Evolutionary conservation across 2,329 filamentous ascomycete genomes (phyloP).

Genomic region (Colletotrichum tanaceti): DNA sequence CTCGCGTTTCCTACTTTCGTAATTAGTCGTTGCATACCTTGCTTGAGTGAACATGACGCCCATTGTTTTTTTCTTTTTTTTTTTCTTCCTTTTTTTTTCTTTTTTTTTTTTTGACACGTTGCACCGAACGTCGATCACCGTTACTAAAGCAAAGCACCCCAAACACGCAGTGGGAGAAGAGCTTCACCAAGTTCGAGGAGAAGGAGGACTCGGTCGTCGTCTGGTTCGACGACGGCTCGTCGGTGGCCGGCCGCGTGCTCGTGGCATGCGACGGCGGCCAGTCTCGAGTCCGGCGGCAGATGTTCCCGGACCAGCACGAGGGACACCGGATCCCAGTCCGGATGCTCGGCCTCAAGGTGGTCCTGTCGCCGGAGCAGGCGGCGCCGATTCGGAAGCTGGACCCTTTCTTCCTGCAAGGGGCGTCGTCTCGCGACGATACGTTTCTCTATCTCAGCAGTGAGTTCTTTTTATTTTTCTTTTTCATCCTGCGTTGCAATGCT

Average conservation of each 20-base stretch:
- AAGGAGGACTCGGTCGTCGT: conserved; percentile 51
- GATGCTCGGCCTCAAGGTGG: conserved; percentile 59
- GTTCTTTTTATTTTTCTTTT: conserved; percentile 35
- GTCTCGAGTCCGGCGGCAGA: conserved; percentile 54
- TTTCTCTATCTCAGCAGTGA: conserved; percentile 65
- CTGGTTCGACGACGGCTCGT: conserved; percentile 60
- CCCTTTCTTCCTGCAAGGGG: conserved; percentile 66
- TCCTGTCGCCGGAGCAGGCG: conserved; percentile 55
- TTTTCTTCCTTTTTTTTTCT: too few relatives aligned
- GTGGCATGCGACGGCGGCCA: conserved; percentile 64
- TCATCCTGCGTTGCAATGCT: background rate
- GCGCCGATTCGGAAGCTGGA: conserved; percentile 59
- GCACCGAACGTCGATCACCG: background rate
- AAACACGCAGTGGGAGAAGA: conserved; percentile 54
- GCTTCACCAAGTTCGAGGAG: conserved; percentile 47
- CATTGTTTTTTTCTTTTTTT: too few relatives aligned
- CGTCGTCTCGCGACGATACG: conserved; percentile 61
- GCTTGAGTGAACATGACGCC: too few relatives aligned
- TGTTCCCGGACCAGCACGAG: conserved; percentile 50
- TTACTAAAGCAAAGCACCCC: background rate
- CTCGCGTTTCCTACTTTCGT: background rate
- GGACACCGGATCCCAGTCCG: conserved; percentile 60
- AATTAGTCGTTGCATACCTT: background rate
- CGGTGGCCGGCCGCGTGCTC: conserved; percentile 55
- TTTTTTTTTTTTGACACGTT: too few relatives aligned